Percentiles rank a stretch among this genome's conserved stretches.
These are phyloP conservation scores for Phytophthora sansomeana DNA, from an alignment of 352 stramenopile genomes.

Conservation along the genomic window DNA sequence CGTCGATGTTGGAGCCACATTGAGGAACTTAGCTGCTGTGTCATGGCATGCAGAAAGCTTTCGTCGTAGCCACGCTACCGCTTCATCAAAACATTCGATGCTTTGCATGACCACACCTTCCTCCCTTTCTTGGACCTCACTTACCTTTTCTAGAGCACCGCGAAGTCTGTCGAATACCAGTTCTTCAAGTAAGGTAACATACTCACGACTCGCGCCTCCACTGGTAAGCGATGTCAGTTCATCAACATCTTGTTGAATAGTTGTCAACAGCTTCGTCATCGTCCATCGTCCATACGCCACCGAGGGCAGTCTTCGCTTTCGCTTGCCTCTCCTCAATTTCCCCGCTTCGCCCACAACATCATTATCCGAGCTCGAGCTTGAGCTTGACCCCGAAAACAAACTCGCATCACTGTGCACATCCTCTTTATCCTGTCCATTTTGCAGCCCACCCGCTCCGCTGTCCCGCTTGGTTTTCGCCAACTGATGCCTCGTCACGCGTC, in stretches of 20 bases:
- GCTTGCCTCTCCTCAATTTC: conserved; percentile 6
- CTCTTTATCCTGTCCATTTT: not conserved
- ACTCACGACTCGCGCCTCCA: conserved; percentile 34
- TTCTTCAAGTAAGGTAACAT: conserved; percentile 38
- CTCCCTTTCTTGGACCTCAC: conserved; percentile 23
- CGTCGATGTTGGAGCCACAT: conserved; percentile 12
- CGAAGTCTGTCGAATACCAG: conserved; percentile 39
- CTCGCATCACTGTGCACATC: conserved; percentile 17
- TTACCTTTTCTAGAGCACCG: conserved; percentile 22
- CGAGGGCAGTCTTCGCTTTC: conserved; percentile 16
- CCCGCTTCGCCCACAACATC: conserved; percentile 12
- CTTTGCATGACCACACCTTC: conserved; percentile 29
- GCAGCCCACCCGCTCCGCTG: not conserved
- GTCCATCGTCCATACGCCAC: conserved; percentile 56
- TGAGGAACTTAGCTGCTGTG: conserved; percentile 20
- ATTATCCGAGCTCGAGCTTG: conserved; percentile 19
- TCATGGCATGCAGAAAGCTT: conserved; percentile 44
- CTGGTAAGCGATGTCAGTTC: conserved; percentile 24
- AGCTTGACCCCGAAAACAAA: conserved; percentile 14
- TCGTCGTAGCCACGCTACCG: conserved; percentile 54
- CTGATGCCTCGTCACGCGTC: conserved; percentile 33
- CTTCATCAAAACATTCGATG: conserved; percentile 49
- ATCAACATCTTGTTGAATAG: conserved; percentile 42
- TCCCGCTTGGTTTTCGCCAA: conserved; percentile 7
- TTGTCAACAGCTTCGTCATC: conserved; percentile 50